Conservation (phyloP, 257 asterid species). For the Nicotiana noctiflora region DNA sequence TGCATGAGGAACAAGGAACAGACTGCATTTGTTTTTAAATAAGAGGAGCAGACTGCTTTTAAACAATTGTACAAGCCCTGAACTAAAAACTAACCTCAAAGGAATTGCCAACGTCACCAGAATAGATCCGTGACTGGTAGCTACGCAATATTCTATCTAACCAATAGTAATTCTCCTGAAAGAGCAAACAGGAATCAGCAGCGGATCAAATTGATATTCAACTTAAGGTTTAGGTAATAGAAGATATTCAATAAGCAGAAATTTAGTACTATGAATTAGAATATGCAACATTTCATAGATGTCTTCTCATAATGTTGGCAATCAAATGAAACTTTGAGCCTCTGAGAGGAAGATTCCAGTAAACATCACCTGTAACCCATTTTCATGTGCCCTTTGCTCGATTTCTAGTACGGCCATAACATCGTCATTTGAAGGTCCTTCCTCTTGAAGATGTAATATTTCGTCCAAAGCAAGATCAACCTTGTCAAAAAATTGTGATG, state of each 20-base stretch:
- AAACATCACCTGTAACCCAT: conserved; percentile 72
- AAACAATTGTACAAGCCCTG: conserved; percentile 11
- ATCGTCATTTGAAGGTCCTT: conserved; percentile 73
- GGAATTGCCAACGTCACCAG: conserved; percentile 71
- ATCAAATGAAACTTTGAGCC: background rate
- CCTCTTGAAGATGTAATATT: conserved; percentile 74
- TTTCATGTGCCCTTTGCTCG: conserved; percentile 95
- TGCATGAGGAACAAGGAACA: background rate
- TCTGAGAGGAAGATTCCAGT: conserved; percentile 3
- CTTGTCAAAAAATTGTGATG: conserved; percentile 29
- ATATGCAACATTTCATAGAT: background rate
- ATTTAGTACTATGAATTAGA: background rate
- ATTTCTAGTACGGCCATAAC: conserved; percentile 69
- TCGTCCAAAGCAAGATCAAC: conserved; percentile 82
- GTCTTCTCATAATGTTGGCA: background rate
- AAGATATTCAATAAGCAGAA: background rate
- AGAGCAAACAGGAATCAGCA: conserved; percentile 21
- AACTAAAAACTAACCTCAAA: conserved; percentile 49
- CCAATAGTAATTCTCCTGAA: conserved; percentile 87
- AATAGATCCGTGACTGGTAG: conserved; percentile 85
- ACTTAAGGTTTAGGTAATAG: background rate
- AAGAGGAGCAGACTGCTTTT: conserved; percentile 6
- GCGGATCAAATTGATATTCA: conserved; percentile 2
- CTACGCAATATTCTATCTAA: conserved; percentile 81
- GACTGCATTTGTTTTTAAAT: background rate